phyloP scores from a whole-genome alignment of 2,329 filamentous ascomycete species.

The Diaporthe vexans region DNA sequence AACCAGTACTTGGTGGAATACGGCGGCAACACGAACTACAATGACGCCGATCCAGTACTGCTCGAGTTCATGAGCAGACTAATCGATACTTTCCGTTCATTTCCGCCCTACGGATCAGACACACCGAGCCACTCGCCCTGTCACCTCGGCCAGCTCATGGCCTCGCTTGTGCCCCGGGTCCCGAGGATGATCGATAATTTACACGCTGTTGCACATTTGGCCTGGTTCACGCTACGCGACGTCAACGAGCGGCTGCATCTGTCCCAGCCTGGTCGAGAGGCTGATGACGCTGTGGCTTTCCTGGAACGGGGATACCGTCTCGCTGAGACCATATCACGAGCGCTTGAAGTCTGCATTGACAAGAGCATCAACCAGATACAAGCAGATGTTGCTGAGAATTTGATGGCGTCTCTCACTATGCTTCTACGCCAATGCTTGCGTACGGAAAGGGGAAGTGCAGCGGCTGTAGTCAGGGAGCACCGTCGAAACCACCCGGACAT shows the following conservation, averaged over 20 bases:
- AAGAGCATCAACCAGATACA: slow-evolving; percentile 68
- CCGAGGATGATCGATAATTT: slow-evolving; percentile 64
- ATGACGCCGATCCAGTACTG: slow-evolving; percentile 44
- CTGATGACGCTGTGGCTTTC: slow-evolving; percentile 50
- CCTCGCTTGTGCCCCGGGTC: slow-evolving; percentile 57
- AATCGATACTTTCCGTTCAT: slow-evolving; percentile 59
- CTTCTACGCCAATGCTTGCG: slow-evolving; percentile 60
- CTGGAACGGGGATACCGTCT: slow-evolving; percentile 54
- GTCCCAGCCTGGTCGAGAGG: slow-evolving; percentile 40
- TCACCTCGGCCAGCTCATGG: slow-evolving; percentile 57
- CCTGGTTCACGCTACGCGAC: slow-evolving; percentile 29
- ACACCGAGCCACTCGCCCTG: slow-evolving; percentile 57
- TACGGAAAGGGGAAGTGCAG: slow-evolving; percentile 54
- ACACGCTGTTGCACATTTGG: slow-evolving; percentile 53
- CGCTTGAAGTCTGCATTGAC: slow-evolving; percentile 64
- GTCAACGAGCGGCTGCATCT: slow-evolving; percentile 43
- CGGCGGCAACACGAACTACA: slow-evolving; percentile 17
- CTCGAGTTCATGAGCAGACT: slow-evolving; percentile 54
- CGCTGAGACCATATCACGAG: slow-evolving; percentile 58
- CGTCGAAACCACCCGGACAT: slow-evolving; percentile 55
- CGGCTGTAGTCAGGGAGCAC: slow-evolving; percentile 51
- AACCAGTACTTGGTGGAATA: slow-evolving; percentile 38
- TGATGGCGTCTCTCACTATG: slow-evolving; percentile 58
- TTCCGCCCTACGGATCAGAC: slow-evolving; percentile 29
- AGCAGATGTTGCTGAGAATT: slow-evolving; percentile 57